These are phyloP conservation scores for Talaromyces verruculosus DNA, from an alignment of 2,329 filamentous ascomycete species.

Conservation along the genomic window DNA sequence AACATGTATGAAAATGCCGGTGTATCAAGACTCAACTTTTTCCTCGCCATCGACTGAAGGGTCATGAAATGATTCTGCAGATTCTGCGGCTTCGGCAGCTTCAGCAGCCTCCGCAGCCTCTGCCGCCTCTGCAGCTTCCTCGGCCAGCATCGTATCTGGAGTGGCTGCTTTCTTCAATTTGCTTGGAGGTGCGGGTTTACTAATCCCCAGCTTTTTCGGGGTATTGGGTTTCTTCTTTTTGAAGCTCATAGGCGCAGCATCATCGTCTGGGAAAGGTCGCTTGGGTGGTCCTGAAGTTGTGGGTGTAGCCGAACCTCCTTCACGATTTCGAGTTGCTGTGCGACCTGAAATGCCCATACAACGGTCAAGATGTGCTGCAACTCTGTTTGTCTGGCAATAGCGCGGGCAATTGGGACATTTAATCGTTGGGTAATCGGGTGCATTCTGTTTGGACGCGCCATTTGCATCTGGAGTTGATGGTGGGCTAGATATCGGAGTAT, in stretches of 20 bases:
- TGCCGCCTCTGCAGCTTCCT: conserved; percentile 31
- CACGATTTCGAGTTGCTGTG: conserved; percentile 48
- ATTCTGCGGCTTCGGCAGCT: conserved; percentile 14
- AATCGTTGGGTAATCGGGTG: conserved; percentile 42
- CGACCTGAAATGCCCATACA: conserved; percentile 60
- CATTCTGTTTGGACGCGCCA: conserved; percentile 33
- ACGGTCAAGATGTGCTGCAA: conserved; percentile 62
- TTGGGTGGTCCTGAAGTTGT: conserved; percentile 31
- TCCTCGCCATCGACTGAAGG: conserved; percentile 28
- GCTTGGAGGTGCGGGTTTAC: conserved; percentile 40
- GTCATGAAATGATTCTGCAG: conserved; percentile 17
- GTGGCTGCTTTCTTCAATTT: conserved; percentile 46
- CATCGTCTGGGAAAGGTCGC: conserved; percentile 42
- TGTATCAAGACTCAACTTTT: conserved; percentile 37
- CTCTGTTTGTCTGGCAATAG: conserved; percentile 60
- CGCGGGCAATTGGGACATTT: conserved; percentile 62
- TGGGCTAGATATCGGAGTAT: conserved; percentile 39
- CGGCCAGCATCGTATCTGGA: conserved; percentile 33
- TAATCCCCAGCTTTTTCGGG: conserved; percentile 38
- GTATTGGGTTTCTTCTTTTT: conserved; percentile 51
- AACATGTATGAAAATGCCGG: conserved; percentile 10
- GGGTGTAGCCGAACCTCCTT: conserved; percentile 30
- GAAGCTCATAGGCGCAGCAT: conserved; percentile 44
- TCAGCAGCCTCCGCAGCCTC: conserved; percentile 12
- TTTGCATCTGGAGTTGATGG: conserved; percentile 34